Evolutionary conservation across 2,329 filamentous ascomycete species (phyloP).

Genomic region (Colletotrichum melonis): DNA sequence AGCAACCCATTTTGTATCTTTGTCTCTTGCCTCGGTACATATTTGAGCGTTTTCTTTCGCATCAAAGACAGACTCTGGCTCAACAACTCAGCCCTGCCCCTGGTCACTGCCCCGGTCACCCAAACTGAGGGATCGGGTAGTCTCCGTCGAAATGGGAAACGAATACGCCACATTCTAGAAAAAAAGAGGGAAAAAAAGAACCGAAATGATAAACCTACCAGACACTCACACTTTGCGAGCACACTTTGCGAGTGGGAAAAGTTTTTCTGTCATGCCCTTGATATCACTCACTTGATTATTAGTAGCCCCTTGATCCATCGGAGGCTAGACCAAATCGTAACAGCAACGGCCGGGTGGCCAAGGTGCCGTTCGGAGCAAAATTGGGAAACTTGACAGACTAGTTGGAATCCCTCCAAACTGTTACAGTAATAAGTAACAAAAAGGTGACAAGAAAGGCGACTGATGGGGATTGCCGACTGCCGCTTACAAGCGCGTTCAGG

Average conservation of each 20-base stretch:
- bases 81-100: not conserved
- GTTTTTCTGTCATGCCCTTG: not conserved
- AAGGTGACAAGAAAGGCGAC: not conserved
- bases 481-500: conserved; percentile 14
- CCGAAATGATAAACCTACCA: not conserved
- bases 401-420: not conserved
- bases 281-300: conserved; percentile 7
- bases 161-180: conserved; percentile 6
- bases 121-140: conserved; percentile 1
- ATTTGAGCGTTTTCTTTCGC: not conserved
- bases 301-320: not conserved
- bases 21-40: conserved; percentile 2
- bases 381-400: not conserved
- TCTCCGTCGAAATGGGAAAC: not conserved
- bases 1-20: not conserved
- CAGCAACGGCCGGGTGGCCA: not conserved
- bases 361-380: not conserved
- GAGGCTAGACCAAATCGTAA: conserved; percentile 3
- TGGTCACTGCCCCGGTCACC: not conserved
- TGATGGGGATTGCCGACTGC: not conserved
- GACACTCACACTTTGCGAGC: too few relatives aligned
- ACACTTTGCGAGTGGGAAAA: not conserved
- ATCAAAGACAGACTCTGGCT: not conserved
- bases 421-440: not conserved
- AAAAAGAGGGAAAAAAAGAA: not conserved